Conservation (phyloP, 257 asterid genomes). For the Jasminum sambac region DNA sequence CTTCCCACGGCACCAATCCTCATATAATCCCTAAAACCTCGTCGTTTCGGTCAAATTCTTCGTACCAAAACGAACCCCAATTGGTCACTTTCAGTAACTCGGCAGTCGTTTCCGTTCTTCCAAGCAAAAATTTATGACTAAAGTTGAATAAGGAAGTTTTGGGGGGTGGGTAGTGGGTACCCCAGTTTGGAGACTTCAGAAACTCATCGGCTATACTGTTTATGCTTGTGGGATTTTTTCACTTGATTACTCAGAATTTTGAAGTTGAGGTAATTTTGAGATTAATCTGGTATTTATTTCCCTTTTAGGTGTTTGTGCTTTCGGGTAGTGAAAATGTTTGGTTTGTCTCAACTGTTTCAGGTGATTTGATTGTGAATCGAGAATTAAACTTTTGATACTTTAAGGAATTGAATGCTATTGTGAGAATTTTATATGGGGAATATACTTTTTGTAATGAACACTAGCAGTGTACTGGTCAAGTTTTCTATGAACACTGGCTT, state of each 20-base stretch:
- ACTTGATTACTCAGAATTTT: slow-evolving; percentile 29
- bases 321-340: not conserved
- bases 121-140: slow-evolving; percentile 37
- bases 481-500: slow-evolving; percentile 37
- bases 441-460: slow-evolving; percentile 24
- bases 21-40: slow-evolving; percentile 9
- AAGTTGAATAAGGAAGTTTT: slow-evolving; percentile 33
- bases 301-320: not conserved
- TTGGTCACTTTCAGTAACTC: slow-evolving; percentile 15
- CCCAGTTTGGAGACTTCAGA: slow-evolving; percentile 10
- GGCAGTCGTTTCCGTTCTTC: slow-evolving; percentile 13
- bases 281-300: slow-evolving; percentile 17
- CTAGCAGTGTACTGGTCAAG: slow-evolving; percentile 41
- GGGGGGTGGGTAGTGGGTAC: slow-evolving; percentile 29
- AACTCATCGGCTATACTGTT: slow-evolving; percentile 6
- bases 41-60: slow-evolving; percentile 29
- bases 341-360: slow-evolving; percentile 6
- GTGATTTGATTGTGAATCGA: slow-evolving; percentile 4
- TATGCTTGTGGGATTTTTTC: slow-evolving; percentile 24
- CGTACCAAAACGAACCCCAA: not conserved
- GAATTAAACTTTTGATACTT: slow-evolving; percentile 27
- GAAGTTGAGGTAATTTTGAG: slow-evolving; percentile 32
- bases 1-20: not conserved
- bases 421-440: slow-evolving; percentile 24
- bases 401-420: slow-evolving; percentile 28